phyloP scores from a whole-genome alignment of 164 flowering plant species.

The Tetracentron sinense region DNA sequence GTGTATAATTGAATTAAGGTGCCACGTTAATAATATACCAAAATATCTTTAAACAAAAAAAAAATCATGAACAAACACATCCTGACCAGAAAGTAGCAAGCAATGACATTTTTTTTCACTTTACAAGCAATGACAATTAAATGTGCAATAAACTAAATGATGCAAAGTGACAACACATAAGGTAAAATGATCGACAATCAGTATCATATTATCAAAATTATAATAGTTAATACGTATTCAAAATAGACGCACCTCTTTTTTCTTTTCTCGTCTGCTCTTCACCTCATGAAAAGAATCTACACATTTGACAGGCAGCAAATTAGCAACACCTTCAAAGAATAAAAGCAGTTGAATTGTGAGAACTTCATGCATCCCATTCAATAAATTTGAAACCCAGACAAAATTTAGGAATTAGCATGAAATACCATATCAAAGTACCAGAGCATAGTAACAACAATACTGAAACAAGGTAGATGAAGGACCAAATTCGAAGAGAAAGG shows the following conservation, averaged over 20 bases:
- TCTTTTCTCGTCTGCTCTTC: conserved; percentile 96
- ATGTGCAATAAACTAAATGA: too few species aligned
- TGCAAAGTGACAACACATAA: too few species aligned
- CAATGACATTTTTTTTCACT: too few species aligned
- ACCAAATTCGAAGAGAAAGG: too few species aligned
- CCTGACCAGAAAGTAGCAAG: not conserved
- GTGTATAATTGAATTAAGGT: not conserved
- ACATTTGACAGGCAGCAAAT: conserved; percentile 20
- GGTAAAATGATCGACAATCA: too few species aligned
- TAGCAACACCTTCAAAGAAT: conserved; percentile 1
- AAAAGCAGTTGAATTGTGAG: conserved; percentile 7
- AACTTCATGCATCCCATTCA: not conserved
- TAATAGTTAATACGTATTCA: not conserved
- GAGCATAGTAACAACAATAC: too few species aligned
- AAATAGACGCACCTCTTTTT: conserved; percentile 88
- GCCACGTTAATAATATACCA: not conserved
- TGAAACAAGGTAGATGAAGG: too few species aligned
- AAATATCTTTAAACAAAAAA: not conserved
- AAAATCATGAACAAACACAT: not conserved
- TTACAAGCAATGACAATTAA: too few species aligned
- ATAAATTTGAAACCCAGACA: too few species aligned
- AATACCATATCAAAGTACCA: too few species aligned
- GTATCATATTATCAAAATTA: too few species aligned
- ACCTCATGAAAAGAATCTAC: conserved; percentile 97
- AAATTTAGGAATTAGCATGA: not conserved